A percentile compares a stretch with the other conserved stretches of the same genome.
Evolutionary conservation across 1,284 basidiomycete species (phyloP).

Genomic region (Peniophora sp.): DNA sequence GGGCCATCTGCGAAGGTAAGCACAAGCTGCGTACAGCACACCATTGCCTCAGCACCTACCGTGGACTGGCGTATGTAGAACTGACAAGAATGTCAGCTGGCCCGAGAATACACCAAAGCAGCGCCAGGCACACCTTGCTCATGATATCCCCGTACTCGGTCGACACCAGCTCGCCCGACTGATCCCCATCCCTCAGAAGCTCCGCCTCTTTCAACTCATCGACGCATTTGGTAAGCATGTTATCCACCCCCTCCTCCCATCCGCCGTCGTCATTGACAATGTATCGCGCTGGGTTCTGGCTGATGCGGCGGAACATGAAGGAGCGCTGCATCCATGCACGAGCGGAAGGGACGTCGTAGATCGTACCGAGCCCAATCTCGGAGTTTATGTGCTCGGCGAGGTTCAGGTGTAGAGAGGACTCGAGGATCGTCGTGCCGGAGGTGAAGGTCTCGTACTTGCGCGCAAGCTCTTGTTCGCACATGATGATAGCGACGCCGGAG

Average conservation of each 20-base stretch:
- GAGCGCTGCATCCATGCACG: slow-evolving; percentile 76
- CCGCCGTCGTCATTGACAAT: slow-evolving; percentile 51
- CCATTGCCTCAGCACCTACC: slow-evolving; percentile 26
- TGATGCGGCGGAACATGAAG: slow-evolving; percentile 79
- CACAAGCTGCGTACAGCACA: slow-evolving; percentile 1
- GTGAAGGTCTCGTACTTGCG: slow-evolving; percentile 60
- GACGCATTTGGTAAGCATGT: slow-evolving; percentile 64
- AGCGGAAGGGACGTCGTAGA: slow-evolving; percentile 58
- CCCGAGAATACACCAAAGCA: slow-evolving; percentile 1
- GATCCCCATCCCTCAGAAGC: slow-evolving; percentile 40
- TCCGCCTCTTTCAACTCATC: slow-evolving; percentile 47
- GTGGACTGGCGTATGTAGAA: slow-evolving; percentile 69
- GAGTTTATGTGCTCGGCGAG: slow-evolving; percentile 89
- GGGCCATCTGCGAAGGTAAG: slow-evolving; percentile 45
- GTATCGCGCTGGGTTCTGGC: slow-evolving; percentile 77
- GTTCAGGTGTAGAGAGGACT: slow-evolving; percentile 79
- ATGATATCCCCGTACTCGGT: slow-evolving; percentile 79
- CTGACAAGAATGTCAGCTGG: slow-evolving; percentile 24
- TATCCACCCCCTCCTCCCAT: slow-evolving; percentile 65
- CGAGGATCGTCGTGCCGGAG: slow-evolving; percentile 66
- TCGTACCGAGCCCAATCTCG: slow-evolving; percentile 82
- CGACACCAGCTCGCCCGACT: slow-evolving; percentile 35
- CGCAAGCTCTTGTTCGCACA: slow-evolving; percentile 72
- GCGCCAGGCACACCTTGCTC: slow-evolving; percentile 56
- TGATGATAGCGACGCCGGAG: slow-evolving; percentile 70